phyloP scores from a whole-genome alignment of 805 yeast genomes.

The Candida berthetii region DNA sequence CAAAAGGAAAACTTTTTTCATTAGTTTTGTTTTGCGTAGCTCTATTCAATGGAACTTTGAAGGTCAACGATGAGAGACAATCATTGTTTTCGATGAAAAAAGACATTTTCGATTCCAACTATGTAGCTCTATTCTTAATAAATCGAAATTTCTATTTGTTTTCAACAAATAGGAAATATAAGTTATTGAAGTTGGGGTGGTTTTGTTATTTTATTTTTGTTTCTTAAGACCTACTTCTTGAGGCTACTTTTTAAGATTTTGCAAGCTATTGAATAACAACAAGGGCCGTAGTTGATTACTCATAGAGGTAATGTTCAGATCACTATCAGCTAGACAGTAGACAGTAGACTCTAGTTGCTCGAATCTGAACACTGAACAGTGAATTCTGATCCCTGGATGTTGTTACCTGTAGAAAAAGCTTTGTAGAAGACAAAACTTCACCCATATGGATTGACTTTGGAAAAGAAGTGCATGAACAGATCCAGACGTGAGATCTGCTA shows the following conservation, averaged over 20 bases:
- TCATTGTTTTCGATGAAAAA: neutral
- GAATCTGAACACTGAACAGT: too few relatives aligned
- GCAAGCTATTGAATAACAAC: neutral
- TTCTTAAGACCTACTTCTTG: neutral
- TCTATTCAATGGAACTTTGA: neutral
- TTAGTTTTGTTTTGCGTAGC: neutral
- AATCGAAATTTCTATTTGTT: neutral
- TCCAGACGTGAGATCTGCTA: too few relatives aligned
- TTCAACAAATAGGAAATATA: neutral
- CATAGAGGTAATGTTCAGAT: too few relatives aligned
- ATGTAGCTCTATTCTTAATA: neutral
- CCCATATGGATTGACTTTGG: too few relatives aligned
- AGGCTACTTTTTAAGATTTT: neutral
- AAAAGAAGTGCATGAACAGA: too few relatives aligned
- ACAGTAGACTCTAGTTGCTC: too few relatives aligned
- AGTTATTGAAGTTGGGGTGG: neutral
- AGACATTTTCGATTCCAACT: neutral
- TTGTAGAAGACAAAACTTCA: too few relatives aligned
- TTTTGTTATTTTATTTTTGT: neutral
- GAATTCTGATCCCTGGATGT: too few relatives aligned
- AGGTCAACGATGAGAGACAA: neutral
- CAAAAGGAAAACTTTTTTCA: neutral
- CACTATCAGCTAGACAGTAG: too few relatives aligned
- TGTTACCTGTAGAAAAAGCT: too few relatives aligned
- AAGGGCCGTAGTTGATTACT: neutral